These are phyloP conservation scores for Pythium oligandrum DNA, from an alignment of 352 stramenopile species.

Conservation along the genomic window DNA sequence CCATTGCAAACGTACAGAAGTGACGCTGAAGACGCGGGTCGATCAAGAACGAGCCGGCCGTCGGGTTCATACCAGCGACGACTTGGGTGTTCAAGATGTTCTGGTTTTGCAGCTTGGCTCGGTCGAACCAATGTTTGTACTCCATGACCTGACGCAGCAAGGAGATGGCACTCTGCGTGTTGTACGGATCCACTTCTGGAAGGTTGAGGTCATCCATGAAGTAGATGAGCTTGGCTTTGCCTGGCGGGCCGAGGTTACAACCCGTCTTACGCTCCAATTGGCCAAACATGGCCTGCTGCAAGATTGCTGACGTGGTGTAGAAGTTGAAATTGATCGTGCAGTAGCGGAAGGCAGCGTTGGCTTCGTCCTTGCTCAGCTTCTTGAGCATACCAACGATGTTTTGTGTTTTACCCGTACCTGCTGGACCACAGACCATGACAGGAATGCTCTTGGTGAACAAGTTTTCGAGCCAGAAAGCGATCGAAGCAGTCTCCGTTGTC, in stretches of 20 bases:
- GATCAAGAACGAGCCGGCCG: slow-evolving; percentile 91
- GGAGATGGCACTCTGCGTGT: slow-evolving; percentile 94
- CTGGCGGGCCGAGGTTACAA: slow-evolving; percentile 90
- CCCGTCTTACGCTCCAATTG: slow-evolving; percentile 95
- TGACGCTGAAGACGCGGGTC: slow-evolving; percentile 93
- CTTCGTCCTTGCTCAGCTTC: slow-evolving; percentile 87
- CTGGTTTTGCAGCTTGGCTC: slow-evolving; percentile 90
- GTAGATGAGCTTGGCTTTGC: slow-evolving; percentile 92
- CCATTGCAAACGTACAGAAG: slow-evolving; percentile 96
- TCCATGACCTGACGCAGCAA: slow-evolving; percentile 95
- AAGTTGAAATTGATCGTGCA: slow-evolving; percentile 98
- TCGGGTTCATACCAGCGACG: slow-evolving; percentile 96
- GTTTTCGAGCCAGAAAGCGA: slow-evolving; percentile 95
- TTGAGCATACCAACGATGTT: slow-evolving; percentile 94
- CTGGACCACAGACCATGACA: slow-evolving; percentile 93
- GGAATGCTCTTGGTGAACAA: slow-evolving; percentile 88
- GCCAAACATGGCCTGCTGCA: slow-evolving; percentile 91
- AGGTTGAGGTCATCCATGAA: slow-evolving; percentile 98
- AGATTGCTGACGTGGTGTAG: slow-evolving; percentile 92
- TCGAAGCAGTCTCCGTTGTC: slow-evolving; percentile 93
- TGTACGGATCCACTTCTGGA: slow-evolving; percentile 94
- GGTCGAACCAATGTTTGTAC: slow-evolving; percentile 93
- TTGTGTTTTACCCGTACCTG: slow-evolving; percentile 94
- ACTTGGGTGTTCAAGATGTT: slow-evolving; percentile 95
- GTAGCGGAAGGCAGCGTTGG: slow-evolving; percentile 76